Conservation (phyloP, 257 asterid species). For the Ballota nigra region DNA sequence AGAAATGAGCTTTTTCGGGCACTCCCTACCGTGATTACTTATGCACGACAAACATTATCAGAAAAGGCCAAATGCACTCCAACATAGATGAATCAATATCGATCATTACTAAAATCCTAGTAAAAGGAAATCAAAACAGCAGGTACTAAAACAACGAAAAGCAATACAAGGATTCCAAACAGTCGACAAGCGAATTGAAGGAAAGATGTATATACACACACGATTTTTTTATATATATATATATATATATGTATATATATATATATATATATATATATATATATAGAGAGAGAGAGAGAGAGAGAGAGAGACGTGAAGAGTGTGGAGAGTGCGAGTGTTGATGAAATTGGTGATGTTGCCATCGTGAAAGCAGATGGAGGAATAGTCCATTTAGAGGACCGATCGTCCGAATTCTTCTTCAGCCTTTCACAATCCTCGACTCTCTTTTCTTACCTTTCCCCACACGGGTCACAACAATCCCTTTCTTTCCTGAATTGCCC, state of each 20-base stretch:
- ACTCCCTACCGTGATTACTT: not conserved
- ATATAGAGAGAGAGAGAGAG: not conserved
- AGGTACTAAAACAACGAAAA: not conserved
- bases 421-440: not conserved
- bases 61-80: not conserved
- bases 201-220: not conserved
- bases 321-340: slow-evolving; percentile 42
- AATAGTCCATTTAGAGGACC: slow-evolving; percentile 28
- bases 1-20: not conserved
- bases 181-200: not conserved
- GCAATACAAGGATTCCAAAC: not conserved
- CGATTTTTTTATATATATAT: too few relatives aligned
- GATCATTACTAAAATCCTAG: slow-evolving; percentile 6
- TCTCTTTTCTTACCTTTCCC: not conserved
- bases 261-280: not conserved
- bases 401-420: not conserved
- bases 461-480: not conserved
- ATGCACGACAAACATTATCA: not conserved
- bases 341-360: slow-evolving; percentile 84
- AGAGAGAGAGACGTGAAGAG: slow-evolving; percentile 19
- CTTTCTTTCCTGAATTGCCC: not conserved
- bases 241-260: slow-evolving; percentile 15
- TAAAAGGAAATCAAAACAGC: slow-evolving; percentile 10
- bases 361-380: slow-evolving; percentile 60
- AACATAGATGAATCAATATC: not conserved